Base-by-base conservation (phyloP, 2,329 filamentous ascomycete genomes). In the Nectriaceae sp. region DNA sequence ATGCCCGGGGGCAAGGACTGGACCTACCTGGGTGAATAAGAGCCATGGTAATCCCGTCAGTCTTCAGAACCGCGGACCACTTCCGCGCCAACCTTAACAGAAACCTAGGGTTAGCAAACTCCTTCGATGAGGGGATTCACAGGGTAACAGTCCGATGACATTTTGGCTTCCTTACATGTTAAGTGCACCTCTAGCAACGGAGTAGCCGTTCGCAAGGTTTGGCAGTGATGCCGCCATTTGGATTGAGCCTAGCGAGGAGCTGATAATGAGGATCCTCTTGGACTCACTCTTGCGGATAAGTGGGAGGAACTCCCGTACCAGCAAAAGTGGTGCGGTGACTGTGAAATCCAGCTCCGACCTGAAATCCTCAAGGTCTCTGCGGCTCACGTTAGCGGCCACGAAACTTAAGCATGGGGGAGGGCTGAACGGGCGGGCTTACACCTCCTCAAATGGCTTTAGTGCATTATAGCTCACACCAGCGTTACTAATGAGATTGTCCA, bases 401-500 rank as follows among this genome's bases (percentile, higher is more conserved):
- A 48, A 11, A 19, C 6, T 15, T n/a, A 24, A 21, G 10, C n/a
- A 20, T 31, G 26, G 26, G 26, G 26, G 8, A 15, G 16, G 16
- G 33, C 16, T 36, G 8, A 18, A 36, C 16, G 33, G 16, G n/a
- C 20, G 4, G 44, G 49, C 54, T 11, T 40, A 58, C 59, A 57
- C 19, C 16, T 60, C 49, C 13, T 60, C 56, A 21, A 57, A 62
- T 3, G 47, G 31, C 15, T 44, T 26, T 11, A 46, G 40, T 0
- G 42, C 42, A 11, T 49, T 29, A 5, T 42, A 43, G 38, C 29
- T 48, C 11, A 47, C 45, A 6, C 59, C 59, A 8, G 59, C 59
- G 26, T 57, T 62, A 40, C 52, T 55, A 29, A 62, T 46, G 36
- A 62, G 51, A 33, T 52, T 41, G 40, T 59, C 59, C 8, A 62